Evolutionary conservation across 129 eudicot genomes (phyloP).

Genomic region (Sambucus nigra): DNA sequence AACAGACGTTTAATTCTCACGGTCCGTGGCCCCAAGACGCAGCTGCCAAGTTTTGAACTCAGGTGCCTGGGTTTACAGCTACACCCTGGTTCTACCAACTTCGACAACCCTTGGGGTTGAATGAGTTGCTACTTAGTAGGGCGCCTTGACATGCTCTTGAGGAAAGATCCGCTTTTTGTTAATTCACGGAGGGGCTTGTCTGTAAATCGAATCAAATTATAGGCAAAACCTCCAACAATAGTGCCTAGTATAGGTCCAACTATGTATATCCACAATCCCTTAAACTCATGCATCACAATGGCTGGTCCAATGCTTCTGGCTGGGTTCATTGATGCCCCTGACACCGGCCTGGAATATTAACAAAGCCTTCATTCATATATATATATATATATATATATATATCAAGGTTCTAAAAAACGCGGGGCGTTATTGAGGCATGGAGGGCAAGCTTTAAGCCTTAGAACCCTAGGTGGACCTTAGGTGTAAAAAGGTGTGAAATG

Average conservation of each 20-base stretch:
- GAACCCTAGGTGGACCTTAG: no score
- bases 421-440: no score
- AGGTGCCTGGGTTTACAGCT: no score
- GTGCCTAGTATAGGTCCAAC: conserved; percentile 51
- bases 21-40: no score
- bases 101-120: no score
- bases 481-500: no score
- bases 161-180: conserved; percentile 16
- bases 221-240: conserved; percentile 41
- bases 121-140: no score
- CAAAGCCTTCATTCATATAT: not conserved
- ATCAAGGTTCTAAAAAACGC: no score
- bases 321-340: conserved; percentile 74
- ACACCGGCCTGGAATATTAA: conserved; percentile 34
- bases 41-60: no score
- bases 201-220: conserved; percentile 47
- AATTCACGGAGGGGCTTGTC: conserved; percentile 52
- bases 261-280: conserved; percentile 46
- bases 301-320: conserved; percentile 74
- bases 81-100: no score
- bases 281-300: conserved; percentile 31
- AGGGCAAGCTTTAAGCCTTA: no score
- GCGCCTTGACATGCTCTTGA: not conserved
- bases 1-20: no score
- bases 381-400: not conserved